phyloP scores from a whole-genome alignment of 768 basidiomycete species.

The Floccularia luteovirens region DNA sequence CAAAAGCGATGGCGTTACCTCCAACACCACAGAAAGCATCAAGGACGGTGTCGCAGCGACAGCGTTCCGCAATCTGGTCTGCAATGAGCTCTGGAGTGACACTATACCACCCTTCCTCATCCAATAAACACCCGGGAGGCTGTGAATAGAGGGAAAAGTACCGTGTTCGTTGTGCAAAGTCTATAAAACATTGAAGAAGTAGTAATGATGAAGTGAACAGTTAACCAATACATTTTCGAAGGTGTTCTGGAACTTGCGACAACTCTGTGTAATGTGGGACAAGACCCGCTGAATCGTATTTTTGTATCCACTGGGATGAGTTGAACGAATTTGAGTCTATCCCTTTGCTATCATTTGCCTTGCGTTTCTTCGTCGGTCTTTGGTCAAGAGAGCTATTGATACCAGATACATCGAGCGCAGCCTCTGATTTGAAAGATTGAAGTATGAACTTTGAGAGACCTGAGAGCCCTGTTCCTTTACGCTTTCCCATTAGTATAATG shows the following conservation, averaged over 20 bases:
- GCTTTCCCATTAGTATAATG: constrained; percentile 12
- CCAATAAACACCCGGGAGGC: constrained; percentile 71
- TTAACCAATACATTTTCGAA: constrained; percentile 64
- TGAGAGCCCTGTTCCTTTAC: constrained; percentile 26
- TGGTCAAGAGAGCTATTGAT: not conserved
- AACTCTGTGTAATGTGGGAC: constrained; percentile 63
- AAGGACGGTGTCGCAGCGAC: constrained; percentile 75
- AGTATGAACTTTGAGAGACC: constrained; percentile 37
- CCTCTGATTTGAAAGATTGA: constrained; percentile 23
- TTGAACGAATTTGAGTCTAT: constrained; percentile 12
- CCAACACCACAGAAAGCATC: constrained; percentile 98
- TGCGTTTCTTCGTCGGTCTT: constrained; percentile 27
- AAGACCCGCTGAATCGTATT: constrained; percentile 64
- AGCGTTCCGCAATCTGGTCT: constrained; percentile 86
- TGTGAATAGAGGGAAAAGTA: constrained; percentile 74
- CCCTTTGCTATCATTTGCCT: constrained; percentile 13
- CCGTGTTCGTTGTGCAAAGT: constrained; percentile 79
- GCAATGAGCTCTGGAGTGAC: constrained; percentile 95
- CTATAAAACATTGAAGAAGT: constrained; percentile 28
- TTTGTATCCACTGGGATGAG: constrained; percentile 21
- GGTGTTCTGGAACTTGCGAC: constrained; percentile 66
- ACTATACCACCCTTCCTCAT: constrained; percentile 97
- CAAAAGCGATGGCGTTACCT: constrained; percentile 96
- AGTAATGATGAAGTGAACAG: not conserved
- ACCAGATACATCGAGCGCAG: not conserved